Evolutionary conservation across 257 asterid species (phyloP), one percentile per base, ranked within the genome.

Genomic region (Prunella vulgaris): DNA sequence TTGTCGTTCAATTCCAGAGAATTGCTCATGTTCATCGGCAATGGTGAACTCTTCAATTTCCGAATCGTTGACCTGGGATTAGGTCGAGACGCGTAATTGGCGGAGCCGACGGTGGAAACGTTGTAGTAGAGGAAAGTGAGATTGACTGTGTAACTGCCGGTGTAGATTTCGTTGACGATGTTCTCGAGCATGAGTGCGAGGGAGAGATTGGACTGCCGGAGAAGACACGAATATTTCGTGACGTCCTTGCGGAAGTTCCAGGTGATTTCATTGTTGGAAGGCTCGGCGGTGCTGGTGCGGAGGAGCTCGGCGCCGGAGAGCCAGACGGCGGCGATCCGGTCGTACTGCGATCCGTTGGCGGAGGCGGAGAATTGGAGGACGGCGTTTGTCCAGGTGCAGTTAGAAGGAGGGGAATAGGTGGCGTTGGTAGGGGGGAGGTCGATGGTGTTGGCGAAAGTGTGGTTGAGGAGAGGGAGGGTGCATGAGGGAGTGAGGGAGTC

Each of bases 211-310:
- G 79, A 68, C 14, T 51, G 80, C 1, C 80, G 73, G 68, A 93
- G 87, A 71, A 93, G 80, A 4, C 84, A 83, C 49, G 86, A 68
- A 78, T 90, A 93, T 77, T 69, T 82, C 12, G 96, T 83, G 57
- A 93, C 81, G n/a, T 93, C 96, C 76, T 88, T 93, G 0, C 77
- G 73, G 15, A 89, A 78, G 12, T 32, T 87, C 99, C 99, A 93
- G 82, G 75, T 77, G 10, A 93, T 52, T 3, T 93, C 96, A 0
- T 65, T 72, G 0, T 72, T 70, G 2, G 83, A 83, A 4, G 99
- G 90, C 82, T 90, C 87, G 4, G 97, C 91, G 3, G 97, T 87
- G 86, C 93, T 87, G 61, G 99, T 88, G 52, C 99, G 99, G 66
- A 93, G 86, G 57, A 93, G 57, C 81, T 88, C 99, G 6, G 75